phyloP scores from a whole-genome alignment of 2,329 filamentous ascomycete species.

The Eurotiales sp. region DNA sequence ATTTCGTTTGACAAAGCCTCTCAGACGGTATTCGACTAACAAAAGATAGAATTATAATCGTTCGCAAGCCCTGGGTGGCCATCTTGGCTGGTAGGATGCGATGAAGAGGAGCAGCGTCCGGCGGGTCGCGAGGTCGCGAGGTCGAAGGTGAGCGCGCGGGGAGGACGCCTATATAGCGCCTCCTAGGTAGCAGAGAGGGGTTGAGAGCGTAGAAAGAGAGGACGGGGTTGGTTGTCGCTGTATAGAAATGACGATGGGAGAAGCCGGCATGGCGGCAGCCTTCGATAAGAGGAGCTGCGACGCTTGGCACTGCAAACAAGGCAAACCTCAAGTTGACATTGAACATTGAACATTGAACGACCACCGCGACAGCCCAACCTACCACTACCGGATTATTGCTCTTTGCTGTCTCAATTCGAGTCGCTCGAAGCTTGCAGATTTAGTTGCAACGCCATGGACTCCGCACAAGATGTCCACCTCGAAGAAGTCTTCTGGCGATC shows the following conservation, averaged over 20 bases:
- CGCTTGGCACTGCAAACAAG: constrained; percentile 16
- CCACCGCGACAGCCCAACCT: too few species aligned
- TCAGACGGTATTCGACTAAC: constrained; percentile 48
- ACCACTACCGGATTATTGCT: too few species aligned
- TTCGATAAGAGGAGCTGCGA: background rate
- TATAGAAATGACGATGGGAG: background rate
- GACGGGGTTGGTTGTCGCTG: too few species aligned
- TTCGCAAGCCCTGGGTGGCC: constrained; percentile 78
- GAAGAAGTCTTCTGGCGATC: constrained; percentile 46
- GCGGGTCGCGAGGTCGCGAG: background rate
- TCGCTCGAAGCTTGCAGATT: background rate
- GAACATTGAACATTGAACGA: too few species aligned
- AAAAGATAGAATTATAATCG: constrained; percentile 98
- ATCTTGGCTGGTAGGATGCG: constrained; percentile 45
- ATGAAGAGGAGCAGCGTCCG: constrained; percentile 1
- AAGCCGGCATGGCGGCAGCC: background rate
- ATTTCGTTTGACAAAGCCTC: background rate
- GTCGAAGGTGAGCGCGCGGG: background rate
- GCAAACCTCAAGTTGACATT: constrained; percentile 6
- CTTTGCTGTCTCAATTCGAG: too few species aligned
- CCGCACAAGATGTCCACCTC: constrained; percentile 33
- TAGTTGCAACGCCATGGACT: constrained; percentile 26
- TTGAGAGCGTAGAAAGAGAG: background rate
- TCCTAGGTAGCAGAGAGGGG: background rate
- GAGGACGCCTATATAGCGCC: background rate